phyloP scores from a whole-genome alignment of 768 basidiomycete genomes.

The Kwoniella bestiolae region DNA sequence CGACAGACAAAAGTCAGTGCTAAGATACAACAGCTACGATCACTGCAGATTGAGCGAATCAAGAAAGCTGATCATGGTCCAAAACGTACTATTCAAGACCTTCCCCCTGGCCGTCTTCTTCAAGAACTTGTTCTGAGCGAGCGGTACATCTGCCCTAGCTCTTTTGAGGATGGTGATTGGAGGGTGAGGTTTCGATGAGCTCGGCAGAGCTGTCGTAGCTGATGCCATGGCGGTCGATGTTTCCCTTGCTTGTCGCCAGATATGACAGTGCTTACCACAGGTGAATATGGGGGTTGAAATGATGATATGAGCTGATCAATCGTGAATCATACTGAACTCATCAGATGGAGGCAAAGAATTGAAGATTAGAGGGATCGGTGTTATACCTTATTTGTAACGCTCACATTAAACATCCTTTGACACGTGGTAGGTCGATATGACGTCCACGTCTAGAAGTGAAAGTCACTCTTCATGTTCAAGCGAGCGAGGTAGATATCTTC shows the following conservation, averaged over 20 bases:
- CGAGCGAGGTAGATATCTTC: too few relatives aligned
- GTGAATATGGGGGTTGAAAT: not conserved
- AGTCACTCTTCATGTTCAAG: too few relatives aligned
- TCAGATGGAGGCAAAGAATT: conserved; percentile 6
- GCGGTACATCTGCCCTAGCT: conserved; percentile 49
- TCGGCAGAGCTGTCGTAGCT: conserved; percentile 16
- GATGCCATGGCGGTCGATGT: conserved; percentile 33
- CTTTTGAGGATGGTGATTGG: conserved; percentile 57
- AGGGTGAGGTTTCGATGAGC: conserved; percentile 40
- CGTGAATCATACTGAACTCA: not conserved
- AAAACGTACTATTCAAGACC: conserved; percentile 78
- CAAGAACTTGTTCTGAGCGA: conserved; percentile 84
- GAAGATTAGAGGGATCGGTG: not conserved
- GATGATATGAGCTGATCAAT: conserved; percentile 1
- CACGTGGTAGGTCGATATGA: not conserved
- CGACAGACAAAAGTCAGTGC: too few relatives aligned
- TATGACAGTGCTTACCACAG: too few relatives aligned
- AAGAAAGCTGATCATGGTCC: not conserved
- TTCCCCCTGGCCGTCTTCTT: conserved; percentile 94
- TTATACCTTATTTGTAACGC: not conserved
- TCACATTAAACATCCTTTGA: not conserved
- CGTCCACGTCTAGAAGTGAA: not conserved
- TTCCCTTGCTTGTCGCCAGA: too few relatives aligned
- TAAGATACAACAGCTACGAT: too few relatives aligned
- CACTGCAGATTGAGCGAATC: too few relatives aligned